phyloP scores from a whole-genome alignment of 306 rosid species.

The Rosa persica region DNA sequence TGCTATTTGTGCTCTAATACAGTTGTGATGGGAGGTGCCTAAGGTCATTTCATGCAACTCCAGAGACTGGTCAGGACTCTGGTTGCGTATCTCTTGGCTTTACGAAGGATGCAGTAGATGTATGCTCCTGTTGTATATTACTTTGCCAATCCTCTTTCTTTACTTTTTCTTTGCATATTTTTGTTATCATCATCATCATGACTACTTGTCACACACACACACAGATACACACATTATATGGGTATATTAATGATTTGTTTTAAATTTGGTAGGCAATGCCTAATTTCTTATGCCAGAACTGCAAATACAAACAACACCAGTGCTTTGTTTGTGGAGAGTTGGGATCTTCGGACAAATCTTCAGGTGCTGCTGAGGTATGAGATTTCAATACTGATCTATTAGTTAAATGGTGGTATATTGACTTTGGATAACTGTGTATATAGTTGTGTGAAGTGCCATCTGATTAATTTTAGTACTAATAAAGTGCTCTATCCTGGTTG shows the following conservation, averaged over 20 bases:
- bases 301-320: constrained; percentile 66
- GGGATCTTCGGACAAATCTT: constrained; percentile 68
- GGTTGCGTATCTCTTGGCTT: constrained; percentile 65
- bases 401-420: neutral
- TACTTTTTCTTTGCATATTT: constrained; percentile 16
- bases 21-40: constrained; percentile 93
- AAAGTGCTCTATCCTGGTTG: no score
- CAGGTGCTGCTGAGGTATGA: constrained; percentile 81
- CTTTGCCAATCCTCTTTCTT: neutral
- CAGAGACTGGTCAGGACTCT: constrained; percentile 51
- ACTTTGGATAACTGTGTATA: neutral
- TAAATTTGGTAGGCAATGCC: constrained; percentile 58
- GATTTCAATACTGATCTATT: neutral
- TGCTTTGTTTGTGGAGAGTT: constrained; percentile 81
- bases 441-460: neutral
- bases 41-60: constrained; percentile 81
- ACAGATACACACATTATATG: neutral
- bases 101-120: constrained; percentile 55
- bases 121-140: constrained; percentile 21
- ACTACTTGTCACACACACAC: neutral
- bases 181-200: neutral
- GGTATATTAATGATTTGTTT: constrained; percentile 1
- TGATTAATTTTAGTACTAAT: neutral
- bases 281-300: constrained; percentile 67
- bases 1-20: constrained; percentile 25